phyloP scores from a whole-genome alignment of 2,329 filamentous ascomycete genomes.

The Drechslerella dactyloides region DNA sequence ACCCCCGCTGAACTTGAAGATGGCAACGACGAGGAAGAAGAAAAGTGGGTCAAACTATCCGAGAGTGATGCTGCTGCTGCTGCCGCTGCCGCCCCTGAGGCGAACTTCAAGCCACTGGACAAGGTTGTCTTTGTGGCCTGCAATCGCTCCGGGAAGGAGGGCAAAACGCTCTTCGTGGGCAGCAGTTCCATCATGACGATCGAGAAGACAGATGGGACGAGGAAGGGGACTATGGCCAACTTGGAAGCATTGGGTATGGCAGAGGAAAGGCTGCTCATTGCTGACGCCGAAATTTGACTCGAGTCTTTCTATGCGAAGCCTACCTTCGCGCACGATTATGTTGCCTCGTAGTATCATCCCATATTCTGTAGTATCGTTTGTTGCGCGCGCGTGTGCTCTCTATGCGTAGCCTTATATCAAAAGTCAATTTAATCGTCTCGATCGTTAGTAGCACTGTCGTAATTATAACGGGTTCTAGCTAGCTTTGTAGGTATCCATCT shows the following conservation, averaged over 20 bases:
- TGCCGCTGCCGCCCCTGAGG: background rate
- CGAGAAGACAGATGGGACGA: conserved; percentile 68
- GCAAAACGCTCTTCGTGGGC: conserved; percentile 72
- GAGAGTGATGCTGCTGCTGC: background rate
- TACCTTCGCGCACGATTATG: too few species aligned
- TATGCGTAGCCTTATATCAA: too few species aligned
- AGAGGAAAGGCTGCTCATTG: conserved; percentile 70
- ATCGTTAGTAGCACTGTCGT: too few species aligned
- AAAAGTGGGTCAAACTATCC: conserved; percentile 20
- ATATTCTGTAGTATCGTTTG: too few species aligned
- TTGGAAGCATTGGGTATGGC: conserved; percentile 60
- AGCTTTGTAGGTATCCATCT: too few species aligned
- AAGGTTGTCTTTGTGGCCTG: conserved; percentile 74
- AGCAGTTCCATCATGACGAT: conserved; percentile 75
- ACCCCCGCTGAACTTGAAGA: conserved; percentile 16
- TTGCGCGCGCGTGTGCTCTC: too few species aligned
- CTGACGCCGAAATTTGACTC: conserved; percentile 50
- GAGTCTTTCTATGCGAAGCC: background rate
- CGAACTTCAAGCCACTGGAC: conserved; percentile 55
- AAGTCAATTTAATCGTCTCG: too few species aligned
- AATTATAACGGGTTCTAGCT: too few species aligned
- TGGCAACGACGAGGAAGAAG: conserved; percentile 16
- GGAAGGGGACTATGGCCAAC: conserved; percentile 71
- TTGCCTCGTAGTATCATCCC: too few species aligned
- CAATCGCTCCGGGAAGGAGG: conserved; percentile 73